Base-by-base conservation (phyloP, 441 rosid genomes). In the Croton laevigatus region DNA sequence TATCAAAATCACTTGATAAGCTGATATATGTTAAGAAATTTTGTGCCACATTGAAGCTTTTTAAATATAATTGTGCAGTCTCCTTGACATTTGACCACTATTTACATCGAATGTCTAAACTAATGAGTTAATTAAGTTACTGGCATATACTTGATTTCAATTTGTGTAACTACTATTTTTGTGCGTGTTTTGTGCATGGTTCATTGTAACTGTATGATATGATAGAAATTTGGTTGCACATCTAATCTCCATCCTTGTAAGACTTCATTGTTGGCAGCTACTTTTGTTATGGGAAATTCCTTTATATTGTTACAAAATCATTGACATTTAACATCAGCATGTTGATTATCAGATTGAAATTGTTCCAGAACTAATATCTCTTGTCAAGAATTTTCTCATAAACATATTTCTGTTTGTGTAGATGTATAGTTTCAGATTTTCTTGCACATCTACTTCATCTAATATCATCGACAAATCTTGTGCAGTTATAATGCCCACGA, bases 401-500 rank as follows among this genome's bases (percentile, higher is more conserved):
- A 13, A 48, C 6, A 13, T 48, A 17, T 48, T 7, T 14, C 14
- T 48, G 53, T 17, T 45, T 12, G 38, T 53, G 62, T 42, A 12
- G n/a, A 19, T 55, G 38, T 57, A 52, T 16, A 63, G 32, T 57
- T 67, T 65, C 38, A 32, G 57, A 63, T 48, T 76, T 59, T 49
- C 54, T 57, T 12, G 17, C 73, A 19, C 52, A 20, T 53, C 1
- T 27, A 36, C 11, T 71, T 73, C 6, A 66, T 64, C 52, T 75
- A 59, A 71, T 54, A 51, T 67, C 66, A 75, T 49, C 62, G 20
- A 16, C 34, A 69, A 75, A 70, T 70, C n/a, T 57, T 45, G 14
- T 75, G 73, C 86, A 86, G 91, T 74, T 82, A 81, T 73, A 62
- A 78, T 69, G 86, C 86, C 49, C 76, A 77, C 11, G 97, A 88